phyloP scores from a whole-genome alignment of 805 yeast genomes.

The Blastobotrys mokoenaii region DNA sequence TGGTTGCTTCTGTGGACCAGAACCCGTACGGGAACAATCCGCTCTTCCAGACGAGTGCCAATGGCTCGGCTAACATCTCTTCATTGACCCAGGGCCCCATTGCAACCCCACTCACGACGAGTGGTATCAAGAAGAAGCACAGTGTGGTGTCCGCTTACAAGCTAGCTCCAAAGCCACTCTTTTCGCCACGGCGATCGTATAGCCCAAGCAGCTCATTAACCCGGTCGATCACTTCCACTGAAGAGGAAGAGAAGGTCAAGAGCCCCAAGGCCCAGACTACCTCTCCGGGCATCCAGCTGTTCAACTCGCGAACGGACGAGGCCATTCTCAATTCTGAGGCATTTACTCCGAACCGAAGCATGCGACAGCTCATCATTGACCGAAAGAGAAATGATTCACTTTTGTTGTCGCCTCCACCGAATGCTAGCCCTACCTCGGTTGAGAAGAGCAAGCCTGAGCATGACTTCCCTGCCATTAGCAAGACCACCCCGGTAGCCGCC shows the following conservation, averaged over 20 bases:
- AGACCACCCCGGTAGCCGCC: background rate
- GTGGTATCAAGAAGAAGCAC: slow-evolving; percentile 41
- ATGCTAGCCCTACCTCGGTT: background rate
- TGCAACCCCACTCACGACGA: slow-evolving; percentile 37
- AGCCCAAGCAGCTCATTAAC: background rate
- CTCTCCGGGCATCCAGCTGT: slow-evolving; percentile 22
- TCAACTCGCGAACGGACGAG: slow-evolving; percentile 47
- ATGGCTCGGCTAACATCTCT: slow-evolving; percentile 27
- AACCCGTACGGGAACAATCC: slow-evolving; percentile 80
- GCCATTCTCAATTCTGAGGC: slow-evolving; percentile 65
- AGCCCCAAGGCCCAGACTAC: background rate
- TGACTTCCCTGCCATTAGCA: slow-evolving; percentile 1
- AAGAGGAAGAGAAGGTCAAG: slow-evolving; percentile 10
- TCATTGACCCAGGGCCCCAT: slow-evolving; percentile 33
- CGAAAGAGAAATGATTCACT: slow-evolving; percentile 19
- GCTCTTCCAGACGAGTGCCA: slow-evolving; percentile 36
- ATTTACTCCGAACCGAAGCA: slow-evolving; percentile 53
- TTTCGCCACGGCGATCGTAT: slow-evolving; percentile 21
- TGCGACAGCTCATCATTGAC: slow-evolving; percentile 48
- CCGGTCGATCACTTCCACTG: background rate
- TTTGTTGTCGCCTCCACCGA: background rate
- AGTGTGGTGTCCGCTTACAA: slow-evolving; percentile 54
- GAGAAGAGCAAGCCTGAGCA: background rate
- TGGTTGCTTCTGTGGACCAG: slow-evolving; percentile 33
- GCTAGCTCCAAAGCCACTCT: slow-evolving; percentile 56